These are phyloP conservation scores for Abelmoschus esculentus DNA, from an alignment of 345 rosid species.

Conservation along the genomic window DNA sequence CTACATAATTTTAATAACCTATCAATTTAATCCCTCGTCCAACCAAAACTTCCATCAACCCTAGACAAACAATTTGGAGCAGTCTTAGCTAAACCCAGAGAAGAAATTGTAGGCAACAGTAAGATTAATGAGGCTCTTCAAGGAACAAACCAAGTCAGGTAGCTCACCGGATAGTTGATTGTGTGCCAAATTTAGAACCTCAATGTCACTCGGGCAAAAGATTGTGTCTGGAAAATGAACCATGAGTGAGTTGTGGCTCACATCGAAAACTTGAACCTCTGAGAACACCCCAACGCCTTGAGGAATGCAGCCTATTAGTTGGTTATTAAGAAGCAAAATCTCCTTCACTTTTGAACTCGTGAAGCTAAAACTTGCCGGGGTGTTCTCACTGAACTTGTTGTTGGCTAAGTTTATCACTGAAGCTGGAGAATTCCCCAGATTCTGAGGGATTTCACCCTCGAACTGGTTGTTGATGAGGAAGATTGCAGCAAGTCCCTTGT, in stretches of 20 bases:
- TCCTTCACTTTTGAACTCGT: conserved; percentile 53
- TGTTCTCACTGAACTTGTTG: conserved; percentile 51
- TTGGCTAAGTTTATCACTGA: conserved; percentile 82
- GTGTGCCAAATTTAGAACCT: conserved; percentile 73
- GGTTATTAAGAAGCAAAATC: conserved; percentile 68
- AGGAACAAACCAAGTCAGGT: conserved; percentile 67
- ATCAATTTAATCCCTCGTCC: no score
- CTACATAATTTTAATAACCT: no score
- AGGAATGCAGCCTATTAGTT: conserved; percentile 80
- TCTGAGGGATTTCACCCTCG: conserved; percentile 55
- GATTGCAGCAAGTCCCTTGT: conserved; percentile 67
- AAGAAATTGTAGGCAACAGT: conserved; percentile 85
- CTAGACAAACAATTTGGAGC: conserved; percentile 46
- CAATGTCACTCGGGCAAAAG: conserved; percentile 49
- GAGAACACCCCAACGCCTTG: conserved; percentile 64
- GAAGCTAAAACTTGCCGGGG: conserved; percentile 55
- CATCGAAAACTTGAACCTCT: conserved; percentile 68
- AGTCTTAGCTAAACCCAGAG: conserved; percentile 75
- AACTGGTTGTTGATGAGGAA: conserved; percentile 71
- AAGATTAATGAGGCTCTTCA: conserved; percentile 50
- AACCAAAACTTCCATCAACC: no score
- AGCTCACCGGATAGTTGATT: conserved; percentile 68
- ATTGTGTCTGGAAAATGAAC: conserved; percentile 79
- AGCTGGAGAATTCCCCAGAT: conserved; percentile 76
- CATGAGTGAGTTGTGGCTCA: conserved; percentile 57